Conservation (phyloP, 139 green algal genomes). For the Chlorella sp. region DNA sequence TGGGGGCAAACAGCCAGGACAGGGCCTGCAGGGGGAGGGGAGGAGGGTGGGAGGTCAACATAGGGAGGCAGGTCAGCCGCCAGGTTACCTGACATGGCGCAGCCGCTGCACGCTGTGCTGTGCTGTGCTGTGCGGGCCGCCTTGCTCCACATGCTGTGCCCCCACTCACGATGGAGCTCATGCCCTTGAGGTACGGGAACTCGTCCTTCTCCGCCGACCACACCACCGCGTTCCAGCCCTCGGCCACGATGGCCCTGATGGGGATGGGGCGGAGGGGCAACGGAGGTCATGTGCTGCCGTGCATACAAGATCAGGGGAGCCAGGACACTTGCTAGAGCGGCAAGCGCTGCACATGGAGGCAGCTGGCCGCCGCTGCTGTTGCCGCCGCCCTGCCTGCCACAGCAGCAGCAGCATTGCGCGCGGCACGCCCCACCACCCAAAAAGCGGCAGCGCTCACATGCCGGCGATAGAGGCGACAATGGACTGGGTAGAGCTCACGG, state of each 20-base stretch:
- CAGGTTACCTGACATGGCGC: too few relatives aligned
- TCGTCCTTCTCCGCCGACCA: slow-evolving; percentile 2
- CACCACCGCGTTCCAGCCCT: slow-evolving; percentile 16
- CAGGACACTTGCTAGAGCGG: too few relatives aligned
- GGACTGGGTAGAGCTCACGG: slow-evolving; percentile 19
- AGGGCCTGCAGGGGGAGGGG: slow-evolving; percentile 15
- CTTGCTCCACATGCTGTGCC: neutral
- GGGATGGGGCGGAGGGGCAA: too few relatives aligned
- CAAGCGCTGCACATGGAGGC: neutral
- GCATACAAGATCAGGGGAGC: too few relatives aligned
- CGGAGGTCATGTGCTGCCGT: too few relatives aligned
- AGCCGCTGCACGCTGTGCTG: too few relatives aligned
- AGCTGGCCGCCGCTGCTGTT: too few relatives aligned
- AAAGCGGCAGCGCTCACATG: neutral
- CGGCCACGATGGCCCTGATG: neutral
- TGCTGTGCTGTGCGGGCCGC: too few relatives aligned
- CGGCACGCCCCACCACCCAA: too few relatives aligned
- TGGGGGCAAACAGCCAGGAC: slow-evolving; percentile 60
- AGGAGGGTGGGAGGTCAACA: neutral
- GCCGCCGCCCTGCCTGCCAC: too few relatives aligned
- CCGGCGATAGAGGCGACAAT: slow-evolving; percentile 37
- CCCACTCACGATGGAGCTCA: slow-evolving; percentile 42
- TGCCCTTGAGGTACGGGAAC: slow-evolving; percentile 51
- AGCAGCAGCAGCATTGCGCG: too few relatives aligned
- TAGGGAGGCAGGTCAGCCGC: too few relatives aligned